Conservation (phyloP, 2,329 filamentous ascomycete species). For the Sporothrix sp. region DNA sequence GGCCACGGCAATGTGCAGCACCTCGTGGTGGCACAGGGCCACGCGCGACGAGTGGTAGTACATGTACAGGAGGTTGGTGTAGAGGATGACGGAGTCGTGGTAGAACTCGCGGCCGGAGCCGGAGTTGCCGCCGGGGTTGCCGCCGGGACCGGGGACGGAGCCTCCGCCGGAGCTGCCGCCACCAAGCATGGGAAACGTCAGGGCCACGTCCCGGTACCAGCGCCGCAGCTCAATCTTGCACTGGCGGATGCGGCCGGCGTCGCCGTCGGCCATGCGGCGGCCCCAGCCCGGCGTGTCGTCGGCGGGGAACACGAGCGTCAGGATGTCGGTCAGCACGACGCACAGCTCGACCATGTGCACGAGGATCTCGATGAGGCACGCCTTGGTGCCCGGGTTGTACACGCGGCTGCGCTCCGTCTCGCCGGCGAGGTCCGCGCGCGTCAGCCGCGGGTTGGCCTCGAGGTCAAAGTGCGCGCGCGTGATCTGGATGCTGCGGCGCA, state of each 20-base stretch:
- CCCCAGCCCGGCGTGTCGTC: constrained; percentile 18
- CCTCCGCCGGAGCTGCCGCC: not conserved
- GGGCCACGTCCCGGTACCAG: constrained; percentile 14
- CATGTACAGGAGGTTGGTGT: constrained; percentile 19
- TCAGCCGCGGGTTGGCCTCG: constrained; percentile 24
- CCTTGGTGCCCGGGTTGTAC: constrained; percentile 19
- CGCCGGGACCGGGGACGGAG: not conserved
- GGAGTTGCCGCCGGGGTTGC: not conserved
- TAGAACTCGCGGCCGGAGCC: constrained; percentile 9
- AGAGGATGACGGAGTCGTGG: constrained; percentile 17
- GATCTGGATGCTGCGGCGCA: constrained; percentile 42
- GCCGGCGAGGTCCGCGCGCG: constrained; percentile 33
- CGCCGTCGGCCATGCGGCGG: constrained; percentile 9
- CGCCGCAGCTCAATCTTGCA: constrained; percentile 15
- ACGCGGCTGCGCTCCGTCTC: constrained; percentile 28
- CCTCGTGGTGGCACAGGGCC: constrained; percentile 17
- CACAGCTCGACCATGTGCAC: constrained; percentile 15
- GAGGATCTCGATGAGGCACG: constrained; percentile 15
- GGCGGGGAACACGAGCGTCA: constrained; percentile 16
- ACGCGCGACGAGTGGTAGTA: constrained; percentile 19
- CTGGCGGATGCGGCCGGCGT: constrained; percentile 13
- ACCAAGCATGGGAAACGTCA: constrained; percentile 14
- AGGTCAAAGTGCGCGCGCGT: constrained; percentile 37
- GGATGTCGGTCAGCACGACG: constrained; percentile 16
- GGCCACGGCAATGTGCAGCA: constrained; percentile 30